These are phyloP conservation scores for Thalassiosira hispida DNA, from an alignment of 352 stramenopile genomes.

Conservation along the genomic window DNA sequence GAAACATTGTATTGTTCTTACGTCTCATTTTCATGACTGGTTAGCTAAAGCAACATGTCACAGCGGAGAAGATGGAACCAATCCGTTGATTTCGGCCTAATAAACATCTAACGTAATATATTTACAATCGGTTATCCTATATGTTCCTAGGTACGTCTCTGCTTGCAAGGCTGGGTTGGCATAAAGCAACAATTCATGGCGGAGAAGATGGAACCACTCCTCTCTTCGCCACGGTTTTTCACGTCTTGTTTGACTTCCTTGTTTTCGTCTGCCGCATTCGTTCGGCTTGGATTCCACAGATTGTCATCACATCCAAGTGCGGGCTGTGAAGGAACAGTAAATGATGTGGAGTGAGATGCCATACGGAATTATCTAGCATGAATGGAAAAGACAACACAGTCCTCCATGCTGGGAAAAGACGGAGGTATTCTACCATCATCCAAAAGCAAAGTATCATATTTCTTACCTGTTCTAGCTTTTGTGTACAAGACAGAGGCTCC, in stretches of 20 bases:
- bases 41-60: slow-evolving; percentile 24
- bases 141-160: neutral
- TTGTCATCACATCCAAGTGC: slow-evolving; percentile 25
- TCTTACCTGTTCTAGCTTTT: slow-evolving; percentile 25
- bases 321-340: slow-evolving; percentile 2
- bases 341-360: too few relatives aligned
- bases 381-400: too few relatives aligned
- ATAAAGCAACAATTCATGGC: slow-evolving; percentile 29
- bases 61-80: slow-evolving; percentile 13
- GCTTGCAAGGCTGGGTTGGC: neutral
- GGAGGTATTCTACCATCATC: neutral
- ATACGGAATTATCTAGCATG: too few relatives aligned
- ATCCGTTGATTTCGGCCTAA: too few relatives aligned
- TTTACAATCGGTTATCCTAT: slow-evolving; percentile 27
- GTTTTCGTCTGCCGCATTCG: neutral
- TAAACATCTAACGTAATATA: slow-evolving; percentile 5
- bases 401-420: too few relatives aligned
- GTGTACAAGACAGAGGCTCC: slow-evolving; percentile 20
- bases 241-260: neutral
- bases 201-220: slow-evolving; percentile 12
- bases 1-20: too few relatives aligned
- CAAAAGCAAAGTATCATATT: neutral
- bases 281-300: slow-evolving; percentile 10
- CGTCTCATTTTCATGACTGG: too few relatives aligned
- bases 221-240: neutral